Base-by-base conservation (phyloP, 208 protist genomes). In the Leishmania tarentolae region DNA sequence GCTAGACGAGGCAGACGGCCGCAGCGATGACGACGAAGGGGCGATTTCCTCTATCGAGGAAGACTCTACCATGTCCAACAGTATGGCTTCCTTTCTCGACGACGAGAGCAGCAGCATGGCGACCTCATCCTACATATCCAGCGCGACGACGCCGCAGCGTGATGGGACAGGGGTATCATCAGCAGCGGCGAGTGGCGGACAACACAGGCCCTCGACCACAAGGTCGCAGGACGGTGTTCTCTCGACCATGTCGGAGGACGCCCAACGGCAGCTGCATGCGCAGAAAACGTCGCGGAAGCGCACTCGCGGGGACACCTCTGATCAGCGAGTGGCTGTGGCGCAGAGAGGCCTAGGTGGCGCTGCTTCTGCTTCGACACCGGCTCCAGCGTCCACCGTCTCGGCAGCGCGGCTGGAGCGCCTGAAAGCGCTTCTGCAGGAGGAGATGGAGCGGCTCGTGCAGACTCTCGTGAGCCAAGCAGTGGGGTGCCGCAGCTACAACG, bases 401-500 rank as follows among this genome's bases (percentile, higher is more conserved):
- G 83, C 86, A 28, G 87, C 87, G 9, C 86, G 83, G 24, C 87
- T 97, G 50, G 76, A 84, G 65, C 86, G 90, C 35, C 82, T 96
- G 9, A 82, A 96, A 75, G 81, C 46, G 11, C 71, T 82, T 24
- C 82, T 97, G 73, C 86, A 91, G 75, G 66, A 65, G 37, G 84
- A 94, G 82, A 75, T 97, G 70, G 94, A 97, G 79, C 75, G 72
- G 35, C 88, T 96, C 56, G 91, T 96, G 75, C 88, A 92, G 75
- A 87, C 86, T 31, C 91, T 97, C 6, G 94, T 92, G 35, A 92
- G 94, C 78, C 82, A 83, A 76, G 88, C 85, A 44, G 91, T 95
- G 57, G 92, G 92, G 31, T 92, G 92, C 5, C 91, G 94, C 28
- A 86, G 89, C 84, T 96, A 95, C 86, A 96, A 97, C 65, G 94